Base-by-base conservation (phyloP, 352 stramenopile species). In the Phytophthora pini region DNA sequence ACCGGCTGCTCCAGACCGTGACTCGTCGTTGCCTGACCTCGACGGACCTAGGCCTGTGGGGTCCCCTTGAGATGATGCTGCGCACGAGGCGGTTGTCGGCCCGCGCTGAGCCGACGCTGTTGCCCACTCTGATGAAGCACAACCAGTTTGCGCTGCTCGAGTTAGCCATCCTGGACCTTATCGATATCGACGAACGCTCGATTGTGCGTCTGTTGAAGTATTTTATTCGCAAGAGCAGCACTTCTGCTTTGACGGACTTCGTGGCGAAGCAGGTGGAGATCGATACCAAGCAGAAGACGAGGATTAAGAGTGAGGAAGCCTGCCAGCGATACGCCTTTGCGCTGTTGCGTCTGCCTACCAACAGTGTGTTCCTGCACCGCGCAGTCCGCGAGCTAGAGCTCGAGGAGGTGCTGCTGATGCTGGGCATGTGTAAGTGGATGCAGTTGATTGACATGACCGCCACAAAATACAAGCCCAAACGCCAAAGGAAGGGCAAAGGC, bases 161-260 rank as follows among this genome's bases (percentile, higher is more conserved):
- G 50, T 67, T 79, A 31, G 75, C 82, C 24, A 79, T 95, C 26
- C 49, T 73, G n/a, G 61, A 89, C 53, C 61, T 95, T 13, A 74
- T 84, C 5, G 87, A 95, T 60, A 82, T 95, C 53, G 84, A 95
- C 59, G 87, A 95, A 72, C 80, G 74, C 34, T 79, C 82, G 7
- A 74, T 92, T 53, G 82, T 94, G 40, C 83, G 76, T 15, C 56
- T 95, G 46, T 58, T 90, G 12, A 85, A 88, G 60, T 93, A 88
- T 59, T 92, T 93, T 67, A 79, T 95, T 63, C 76, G 77, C 53
- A 84, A 88, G 59, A 75, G 70, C 57, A 71, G 74, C 17, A 68
- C 74, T 64, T 54, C 68, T 27, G 34, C 50, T 31, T 74, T 89
- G n/a, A 56, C 66, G 1, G 13, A 62, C 47, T 89, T 79, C 38